Percentiles rank a stretch among this genome's conserved stretches.
These are phyloP conservation scores for Thelephora ganbajun DNA, from an alignment of 768 basidiomycete genomes.

Conservation along the genomic window DNA sequence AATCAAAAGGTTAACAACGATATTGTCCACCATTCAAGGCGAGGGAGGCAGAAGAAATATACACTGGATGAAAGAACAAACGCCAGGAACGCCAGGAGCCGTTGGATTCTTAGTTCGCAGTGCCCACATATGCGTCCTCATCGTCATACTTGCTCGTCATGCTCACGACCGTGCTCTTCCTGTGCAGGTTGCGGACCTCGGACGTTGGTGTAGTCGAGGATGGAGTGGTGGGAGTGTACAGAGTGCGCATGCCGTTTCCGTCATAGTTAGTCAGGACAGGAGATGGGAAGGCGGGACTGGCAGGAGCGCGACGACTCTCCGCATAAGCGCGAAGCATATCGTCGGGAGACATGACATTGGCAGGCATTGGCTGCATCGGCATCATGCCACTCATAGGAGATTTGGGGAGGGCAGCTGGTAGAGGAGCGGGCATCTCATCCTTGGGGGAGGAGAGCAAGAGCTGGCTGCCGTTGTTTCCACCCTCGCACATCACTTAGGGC, in stretches of 20 bases:
- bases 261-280: conserved; percentile 14
- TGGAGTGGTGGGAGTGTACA: conserved; percentile 17
- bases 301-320: conserved; percentile 22
- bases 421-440: conserved; percentile 5
- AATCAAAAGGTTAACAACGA: too few species aligned
- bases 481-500: conserved; percentile 58
- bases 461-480: conserved; percentile 23
- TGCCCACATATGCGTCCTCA: conserved; percentile 17
- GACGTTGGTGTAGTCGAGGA: not conserved
- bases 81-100: too few species aligned
- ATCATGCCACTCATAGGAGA: conserved; percentile 23
- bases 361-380: conserved; percentile 30
- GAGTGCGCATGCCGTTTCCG: conserved; percentile 18
- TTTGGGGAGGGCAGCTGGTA: conserved; percentile 12
- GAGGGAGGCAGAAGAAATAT: too few species aligned
- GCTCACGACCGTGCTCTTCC: conserved; percentile 13
- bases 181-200: conserved; percentile 2
- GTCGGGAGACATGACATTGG: conserved; percentile 43
- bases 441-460: conserved; percentile 29
- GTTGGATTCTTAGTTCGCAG: conserved; percentile 9
- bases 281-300: conserved; percentile 17
- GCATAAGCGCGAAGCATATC: conserved; percentile 70
- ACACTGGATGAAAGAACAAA: too few species aligned
- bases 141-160: conserved; percentile 16
- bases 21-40: too few species aligned